Evolutionary conservation across 2,329 filamentous ascomycete species (phyloP), one percentile per base, ranked within the genome.

Genomic region (Nannizzia gypsea): DNA sequence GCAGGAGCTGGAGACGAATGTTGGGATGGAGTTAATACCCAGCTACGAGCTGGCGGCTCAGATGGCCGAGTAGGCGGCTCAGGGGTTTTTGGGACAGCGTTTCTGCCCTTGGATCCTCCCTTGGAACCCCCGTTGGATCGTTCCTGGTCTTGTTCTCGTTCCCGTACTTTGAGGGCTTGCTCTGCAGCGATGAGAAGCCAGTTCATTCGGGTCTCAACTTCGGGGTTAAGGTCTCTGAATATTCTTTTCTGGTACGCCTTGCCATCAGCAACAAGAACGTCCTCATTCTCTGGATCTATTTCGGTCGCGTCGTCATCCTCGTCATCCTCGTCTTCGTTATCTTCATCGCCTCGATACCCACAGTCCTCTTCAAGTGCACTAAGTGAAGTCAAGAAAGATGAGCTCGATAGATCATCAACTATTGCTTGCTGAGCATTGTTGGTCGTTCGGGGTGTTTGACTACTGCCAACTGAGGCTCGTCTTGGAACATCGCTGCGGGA

Each of bases 121-220:
- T 17, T n/a, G n/a, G n/a, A n/a, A n/a, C n/a, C n/a, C n/a, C n/a
- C n/a, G n/a, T n/a, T n/a, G n/a, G n/a, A 42, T n/a, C 13, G 24
- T 6, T 42, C 15, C 38, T 17, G 38, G 4, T 42, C 38, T 15
- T 17, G 13, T 20, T 42, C 38, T 15, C 38, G 38, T n/a, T 42
- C 55, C 31, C 17, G 17, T 36, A 26, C 56, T 20, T 58, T 22
- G 11, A 58, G 56, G 34, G 56, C 52, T 24, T 56, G 38, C 11
- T 38, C 38, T 17, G 60, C 60, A 3, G 60, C 50, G 26, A 22
- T 50, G 11, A 61, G 54, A 31, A 61, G 60, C 24, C 38, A 31
- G 22, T 61, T 58, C 48, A 61, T 61, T 6, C 57, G 57, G 28
- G 42, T 44, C 22, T 58, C 48, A 26, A 28, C n/a, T 6, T 42